Percentiles rank a stretch among this genome's conserved stretches.
Conservation (phyloP, 148 eudicot genomes). For the Hydrangea macrophylla region DNA sequence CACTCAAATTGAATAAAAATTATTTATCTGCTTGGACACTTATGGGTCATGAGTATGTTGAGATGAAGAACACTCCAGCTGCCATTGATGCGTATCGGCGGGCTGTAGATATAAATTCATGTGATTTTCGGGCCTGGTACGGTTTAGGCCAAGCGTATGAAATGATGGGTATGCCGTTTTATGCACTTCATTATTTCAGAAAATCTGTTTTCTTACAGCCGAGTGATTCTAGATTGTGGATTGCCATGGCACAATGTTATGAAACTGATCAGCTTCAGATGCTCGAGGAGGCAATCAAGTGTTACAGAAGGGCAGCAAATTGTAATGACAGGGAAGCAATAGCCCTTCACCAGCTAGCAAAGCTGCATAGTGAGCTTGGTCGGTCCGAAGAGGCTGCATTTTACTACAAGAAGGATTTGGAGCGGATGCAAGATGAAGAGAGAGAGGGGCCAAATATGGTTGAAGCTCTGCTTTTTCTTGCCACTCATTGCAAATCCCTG, state of each 20-base stretch:
- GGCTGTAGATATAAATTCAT: conserved; percentile 88
- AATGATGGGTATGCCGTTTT: conserved; percentile 93
- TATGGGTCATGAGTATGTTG: conserved; percentile 96
- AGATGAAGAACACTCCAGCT: conserved; percentile 90
- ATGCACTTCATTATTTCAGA: conserved; percentile 82
- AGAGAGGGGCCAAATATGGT: conserved; percentile 88
- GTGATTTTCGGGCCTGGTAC: conserved; percentile 98
- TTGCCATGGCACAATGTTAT: conserved; percentile 97
- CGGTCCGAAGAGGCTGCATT: conserved; percentile 74
- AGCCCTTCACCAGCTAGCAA: conserved; percentile 89
- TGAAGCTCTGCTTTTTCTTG: conserved; percentile 81
- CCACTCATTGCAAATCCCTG: conserved; percentile 56
- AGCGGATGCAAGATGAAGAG: conserved; percentile 93
- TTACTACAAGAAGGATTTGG: conserved; percentile 90
- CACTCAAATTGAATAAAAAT: conserved; percentile 80
- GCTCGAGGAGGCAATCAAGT: conserved; percentile 94
- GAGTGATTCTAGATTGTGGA: conserved; percentile 91
- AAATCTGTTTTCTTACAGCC: conserved; percentile 92
- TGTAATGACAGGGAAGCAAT: conserved; percentile 94
- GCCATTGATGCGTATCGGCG: conserved; percentile 96
- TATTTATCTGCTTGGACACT: conserved; percentile 96
- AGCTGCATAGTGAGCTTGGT: conserved; percentile 72
- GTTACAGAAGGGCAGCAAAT: conserved; percentile 77
- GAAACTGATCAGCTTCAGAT: conserved; percentile 87
- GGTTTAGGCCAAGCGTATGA: conserved; percentile 99